Conservation (phyloP, 192 early-diverging fungal genomes). For the Coemansia sp. region DNA sequence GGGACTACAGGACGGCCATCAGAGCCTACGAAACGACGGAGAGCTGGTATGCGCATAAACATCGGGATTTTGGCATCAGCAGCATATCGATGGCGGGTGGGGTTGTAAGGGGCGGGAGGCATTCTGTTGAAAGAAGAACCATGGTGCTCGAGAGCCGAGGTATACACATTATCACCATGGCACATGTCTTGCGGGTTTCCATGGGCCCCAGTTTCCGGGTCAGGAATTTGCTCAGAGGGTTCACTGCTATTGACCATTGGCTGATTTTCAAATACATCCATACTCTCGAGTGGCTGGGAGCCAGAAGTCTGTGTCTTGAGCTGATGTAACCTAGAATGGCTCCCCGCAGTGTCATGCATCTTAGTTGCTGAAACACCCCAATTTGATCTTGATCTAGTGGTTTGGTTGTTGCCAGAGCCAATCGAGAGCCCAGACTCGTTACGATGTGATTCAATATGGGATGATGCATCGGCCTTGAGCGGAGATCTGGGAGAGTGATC, state of each 20-base stretch:
- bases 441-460: background rate
- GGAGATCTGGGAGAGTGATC: background rate
- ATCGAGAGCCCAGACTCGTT: background rate
- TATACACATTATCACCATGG: background rate
- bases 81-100: background rate
- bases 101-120: background rate
- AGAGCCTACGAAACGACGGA: constrained; percentile 13
- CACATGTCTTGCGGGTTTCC: background rate
- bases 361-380: background rate
- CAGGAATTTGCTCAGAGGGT: background rate
- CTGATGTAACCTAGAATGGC: background rate
- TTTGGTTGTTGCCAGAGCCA: background rate
- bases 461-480: background rate
- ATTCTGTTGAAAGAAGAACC: background rate
- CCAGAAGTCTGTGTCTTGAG: background rate
- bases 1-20: constrained; percentile 39
- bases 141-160: background rate
- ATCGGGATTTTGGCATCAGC: constrained; percentile 1
- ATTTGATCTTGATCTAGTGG: background rate
- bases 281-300: background rate
- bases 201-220: background rate
- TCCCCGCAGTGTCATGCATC: too few species aligned
- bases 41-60: constrained; percentile 5
- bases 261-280: background rate
- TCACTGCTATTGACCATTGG: background rate